Percentiles rank a stretch among this genome's conserved stretches.
These are phyloP conservation scores for Apiospora aurea DNA, from an alignment of 2,329 filamentous ascomycete species.

Conservation along the genomic window DNA sequence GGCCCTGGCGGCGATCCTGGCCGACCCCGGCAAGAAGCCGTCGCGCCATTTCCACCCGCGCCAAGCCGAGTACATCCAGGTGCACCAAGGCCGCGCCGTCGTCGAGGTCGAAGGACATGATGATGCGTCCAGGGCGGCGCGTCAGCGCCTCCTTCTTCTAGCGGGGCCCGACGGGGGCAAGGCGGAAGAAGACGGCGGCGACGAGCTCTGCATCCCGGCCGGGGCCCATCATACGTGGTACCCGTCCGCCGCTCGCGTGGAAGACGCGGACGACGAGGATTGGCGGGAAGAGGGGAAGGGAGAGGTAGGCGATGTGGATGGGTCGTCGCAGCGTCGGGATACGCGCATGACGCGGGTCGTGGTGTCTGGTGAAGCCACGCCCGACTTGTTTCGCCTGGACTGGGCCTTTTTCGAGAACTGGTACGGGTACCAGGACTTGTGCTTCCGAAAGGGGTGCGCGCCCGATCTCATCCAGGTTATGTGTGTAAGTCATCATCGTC, in stretches of 20 bases:
- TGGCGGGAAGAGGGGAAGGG: too few relatives aligned
- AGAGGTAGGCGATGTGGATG: too few relatives aligned
- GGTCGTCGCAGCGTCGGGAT: too few relatives aligned
- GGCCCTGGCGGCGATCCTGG: conserved; percentile 28
- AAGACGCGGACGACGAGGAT: too few relatives aligned
- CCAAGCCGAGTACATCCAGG: conserved; percentile 43
- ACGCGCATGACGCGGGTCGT: too few relatives aligned
- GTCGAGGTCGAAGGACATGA: conserved; percentile 37
- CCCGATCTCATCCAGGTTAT: conserved; percentile 38
- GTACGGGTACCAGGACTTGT: conserved; percentile 44
- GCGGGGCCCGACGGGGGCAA: too few relatives aligned
- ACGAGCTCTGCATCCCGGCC: neutral
- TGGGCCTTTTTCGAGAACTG: conserved; percentile 45
- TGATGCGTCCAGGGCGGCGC: neutral
- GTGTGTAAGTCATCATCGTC: conserved; percentile 33
- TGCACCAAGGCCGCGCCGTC: conserved; percentile 39
- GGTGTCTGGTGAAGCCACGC: conserved; percentile 32
- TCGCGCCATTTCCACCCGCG: conserved; percentile 44
- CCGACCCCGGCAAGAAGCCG: conserved; percentile 31
- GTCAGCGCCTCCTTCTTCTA: conserved; percentile 30
- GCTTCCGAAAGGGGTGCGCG: conserved; percentile 37
- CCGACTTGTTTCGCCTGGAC: conserved; percentile 40
- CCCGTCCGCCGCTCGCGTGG: too few relatives aligned
- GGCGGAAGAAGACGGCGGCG: conserved; percentile 25
- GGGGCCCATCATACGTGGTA: neutral